Evolutionary conservation across 768 basidiomycete species (phyloP).

Genomic region (Agaricus bisporus): DNA sequence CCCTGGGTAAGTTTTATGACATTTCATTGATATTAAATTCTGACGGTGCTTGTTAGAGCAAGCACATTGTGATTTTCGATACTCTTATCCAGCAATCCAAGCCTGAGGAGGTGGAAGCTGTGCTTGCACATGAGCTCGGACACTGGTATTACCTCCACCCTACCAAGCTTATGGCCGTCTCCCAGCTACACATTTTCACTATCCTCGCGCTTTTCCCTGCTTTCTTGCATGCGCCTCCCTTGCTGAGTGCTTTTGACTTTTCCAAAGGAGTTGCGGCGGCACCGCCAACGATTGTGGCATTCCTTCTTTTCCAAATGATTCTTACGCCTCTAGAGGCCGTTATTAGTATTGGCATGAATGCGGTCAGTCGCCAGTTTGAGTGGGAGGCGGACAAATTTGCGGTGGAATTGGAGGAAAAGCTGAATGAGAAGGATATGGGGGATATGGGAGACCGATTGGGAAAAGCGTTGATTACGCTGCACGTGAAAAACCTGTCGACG

Average conservation of each 20-base stretch:
- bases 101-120: conserved; percentile 92
- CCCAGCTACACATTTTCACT: conserved; percentile 83
- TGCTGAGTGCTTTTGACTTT: conserved; percentile 81
- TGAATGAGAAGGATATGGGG: conserved; percentile 51
- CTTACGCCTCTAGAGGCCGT: conserved; percentile 74
- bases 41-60: conserved; percentile 44
- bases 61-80: conserved; percentile 96
- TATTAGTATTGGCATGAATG: conserved; percentile 70
- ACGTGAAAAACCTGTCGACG: conserved; percentile 88
- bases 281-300: conserved; percentile 80
- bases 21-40: neutral
- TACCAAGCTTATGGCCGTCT: conserved; percentile 79
- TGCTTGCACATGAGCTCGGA: conserved; percentile 91
- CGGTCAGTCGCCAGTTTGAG: conserved; percentile 80
- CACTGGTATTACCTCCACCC: conserved; percentile 96
- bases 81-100: conserved; percentile 90
- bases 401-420: conserved; percentile 55
- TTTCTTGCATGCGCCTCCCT: conserved; percentile 74
- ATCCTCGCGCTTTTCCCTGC: conserved; percentile 88
- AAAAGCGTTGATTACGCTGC: conserved; percentile 76
- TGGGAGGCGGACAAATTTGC: conserved; percentile 92
- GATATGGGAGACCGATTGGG: conserved; percentile 86
- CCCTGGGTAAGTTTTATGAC: conserved; percentile 62
- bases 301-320: conserved; percentile 88
- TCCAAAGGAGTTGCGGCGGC: conserved; percentile 51